Conservation (phyloP, 768 basidiomycete species). For the Serendipita sp. region DNA sequence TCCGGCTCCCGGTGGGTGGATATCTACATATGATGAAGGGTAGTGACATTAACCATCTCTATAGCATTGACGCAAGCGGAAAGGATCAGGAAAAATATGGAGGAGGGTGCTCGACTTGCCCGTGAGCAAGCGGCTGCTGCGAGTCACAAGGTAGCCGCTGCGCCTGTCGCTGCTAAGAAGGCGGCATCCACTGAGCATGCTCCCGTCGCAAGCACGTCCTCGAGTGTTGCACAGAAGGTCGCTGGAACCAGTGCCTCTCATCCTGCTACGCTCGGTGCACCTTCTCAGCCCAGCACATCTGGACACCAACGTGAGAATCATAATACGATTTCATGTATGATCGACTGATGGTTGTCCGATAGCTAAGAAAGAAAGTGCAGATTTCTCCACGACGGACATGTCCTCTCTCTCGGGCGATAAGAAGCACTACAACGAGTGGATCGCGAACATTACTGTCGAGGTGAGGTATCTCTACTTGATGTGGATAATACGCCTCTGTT, state of each 20-base stretch:
- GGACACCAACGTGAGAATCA: not conserved
- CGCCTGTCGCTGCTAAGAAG: not conserved
- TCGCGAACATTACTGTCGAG: not conserved
- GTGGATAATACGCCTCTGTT: not conserved
- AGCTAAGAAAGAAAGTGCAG: not conserved
- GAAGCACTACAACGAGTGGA: constrained; percentile 5
- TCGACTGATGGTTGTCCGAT: not conserved
- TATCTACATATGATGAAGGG: too few species aligned
- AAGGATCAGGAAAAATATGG: not conserved
- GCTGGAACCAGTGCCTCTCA: not conserved
- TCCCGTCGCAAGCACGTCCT: not conserved
- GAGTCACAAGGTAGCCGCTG: not conserved
- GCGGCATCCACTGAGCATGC: not conserved
- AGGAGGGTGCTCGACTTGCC: not conserved
- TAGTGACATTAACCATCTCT: too few species aligned
- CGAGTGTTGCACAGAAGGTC: not conserved
- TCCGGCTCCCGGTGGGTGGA: too few species aligned
- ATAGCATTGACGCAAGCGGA: too few species aligned
- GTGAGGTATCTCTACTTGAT: not conserved
- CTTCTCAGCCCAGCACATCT: not conserved
- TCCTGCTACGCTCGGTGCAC: not conserved
- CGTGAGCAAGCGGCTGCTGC: not conserved
- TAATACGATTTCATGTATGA: not conserved
- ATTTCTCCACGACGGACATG: not conserved
- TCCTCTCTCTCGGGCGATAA: not conserved